Base-by-base conservation (phyloP, 768 basidiomycete species). In the Russula lepida region DNA sequence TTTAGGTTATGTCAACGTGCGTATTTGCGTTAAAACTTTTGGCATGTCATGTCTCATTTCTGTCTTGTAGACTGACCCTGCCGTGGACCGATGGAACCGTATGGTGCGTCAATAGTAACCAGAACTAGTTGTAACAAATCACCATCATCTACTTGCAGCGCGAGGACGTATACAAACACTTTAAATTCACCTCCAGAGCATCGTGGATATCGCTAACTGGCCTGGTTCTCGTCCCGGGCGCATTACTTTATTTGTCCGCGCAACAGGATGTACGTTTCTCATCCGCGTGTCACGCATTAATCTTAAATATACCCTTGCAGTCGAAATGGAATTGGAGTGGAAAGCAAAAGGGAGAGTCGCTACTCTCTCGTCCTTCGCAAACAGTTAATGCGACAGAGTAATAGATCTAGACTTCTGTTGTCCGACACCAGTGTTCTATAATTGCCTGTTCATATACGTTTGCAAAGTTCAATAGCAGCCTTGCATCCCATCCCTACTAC, bases 401-500 rank as follows among this genome's bases (percentile, higher is more conserved):
- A 46, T 65, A 63, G 52, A 62, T 39, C 27, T 43, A n/a, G 28
- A 41, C 7, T 41, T 27, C 25, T 37, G 9, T 41, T 37, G 9
- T 41, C 19, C 4, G 17, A 37, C 23, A 4, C 37, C 25, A 51
- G 21, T 32, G n/a, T 51, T 30, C n/a, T 35, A 47, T 58, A 28
- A 56, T 19, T 28, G 3, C 21, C 12, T 56, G 44, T 54, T 64
- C 33, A 97, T 57, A 95, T 70, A 68, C 84, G 78, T 76, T 89
- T 94, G 77, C 91, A 94, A 54, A 95, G 71, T 71, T 88, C 86
- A 74, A 98, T 95, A 13, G 95, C 95, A 25, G 85, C 76, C 73
- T 88, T 90, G 74, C 95, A 98, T 2, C 93, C 93, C 4, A 77
- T 80, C 3, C 89, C 92, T 12, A 98, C 80, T 27, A 93, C 74